phyloP scores from a whole-genome alignment of 345 rosid species.

The Rubroshorea leprosula region DNA sequence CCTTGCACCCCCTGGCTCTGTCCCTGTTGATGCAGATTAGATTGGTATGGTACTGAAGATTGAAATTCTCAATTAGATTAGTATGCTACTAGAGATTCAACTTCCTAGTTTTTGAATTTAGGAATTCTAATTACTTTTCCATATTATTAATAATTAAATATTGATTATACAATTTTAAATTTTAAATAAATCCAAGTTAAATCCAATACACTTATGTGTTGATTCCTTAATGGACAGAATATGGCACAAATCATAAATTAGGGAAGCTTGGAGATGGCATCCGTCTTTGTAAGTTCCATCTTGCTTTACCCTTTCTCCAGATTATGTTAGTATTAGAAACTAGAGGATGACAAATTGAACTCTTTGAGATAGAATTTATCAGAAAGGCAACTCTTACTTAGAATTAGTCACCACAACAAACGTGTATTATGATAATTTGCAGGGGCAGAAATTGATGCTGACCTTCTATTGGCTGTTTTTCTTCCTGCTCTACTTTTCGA shows the following conservation, averaged over 20 bases:
- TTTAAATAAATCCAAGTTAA: too few species aligned
- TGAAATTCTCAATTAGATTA: too few species aligned
- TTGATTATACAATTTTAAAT: too few species aligned
- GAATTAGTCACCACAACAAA: conserved; percentile 2
- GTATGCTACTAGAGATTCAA: too few species aligned
- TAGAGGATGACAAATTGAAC: neutral
- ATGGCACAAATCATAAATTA: conserved; percentile 61
- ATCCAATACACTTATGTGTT: conserved; percentile 2
- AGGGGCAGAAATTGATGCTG: conserved; percentile 88
- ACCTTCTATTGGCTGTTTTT: conserved; percentile 84
- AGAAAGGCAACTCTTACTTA: conserved; percentile 1
- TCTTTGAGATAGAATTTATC: neutral
- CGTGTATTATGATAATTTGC: conserved; percentile 15
- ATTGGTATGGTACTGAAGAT: too few species aligned
- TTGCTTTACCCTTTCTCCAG: neutral
- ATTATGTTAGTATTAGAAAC: neutral
- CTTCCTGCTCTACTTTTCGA: conserved; percentile 97
- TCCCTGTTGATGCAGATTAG: too few species aligned
- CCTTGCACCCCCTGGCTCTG: too few species aligned
- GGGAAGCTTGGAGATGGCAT: conserved; percentile 87
- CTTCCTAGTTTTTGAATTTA: too few species aligned
- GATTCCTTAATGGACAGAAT: conserved; percentile 45
- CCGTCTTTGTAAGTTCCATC: conserved; percentile 67
- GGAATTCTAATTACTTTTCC: too few species aligned
- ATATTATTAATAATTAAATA: too few species aligned